These are phyloP conservation scores for Sclerotinia subarctica DNA, from an alignment of 2,329 filamentous ascomycete species.

Conservation along the genomic window DNA sequence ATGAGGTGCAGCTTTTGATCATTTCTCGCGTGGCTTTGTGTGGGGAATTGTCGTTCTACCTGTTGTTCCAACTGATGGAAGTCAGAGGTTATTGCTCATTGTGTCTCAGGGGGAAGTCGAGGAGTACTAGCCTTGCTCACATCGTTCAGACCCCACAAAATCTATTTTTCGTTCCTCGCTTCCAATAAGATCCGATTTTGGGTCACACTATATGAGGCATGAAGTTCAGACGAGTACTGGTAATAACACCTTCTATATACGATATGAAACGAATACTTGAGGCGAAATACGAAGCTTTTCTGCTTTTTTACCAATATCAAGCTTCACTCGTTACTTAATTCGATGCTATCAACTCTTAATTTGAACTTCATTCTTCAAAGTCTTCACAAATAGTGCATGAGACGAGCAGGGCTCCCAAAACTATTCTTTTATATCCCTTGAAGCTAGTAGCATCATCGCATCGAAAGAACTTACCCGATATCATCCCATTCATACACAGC, in stretches of 20 bases:
- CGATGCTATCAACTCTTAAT: not conserved
- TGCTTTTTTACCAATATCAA: not conserved
- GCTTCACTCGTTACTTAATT: not conserved
- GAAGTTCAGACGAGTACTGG: not conserved
- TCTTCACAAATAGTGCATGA: too few relatives aligned
- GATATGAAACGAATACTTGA: not conserved
- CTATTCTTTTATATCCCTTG: slow-evolving; percentile 41
- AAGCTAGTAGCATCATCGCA: slow-evolving; percentile 28
- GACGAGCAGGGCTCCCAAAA: not conserved
- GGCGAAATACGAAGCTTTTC: not conserved
- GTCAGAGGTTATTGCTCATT: not conserved
- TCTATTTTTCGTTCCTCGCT: not conserved
- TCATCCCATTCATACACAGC: too few relatives aligned
- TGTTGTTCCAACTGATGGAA: not conserved
- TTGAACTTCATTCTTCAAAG: not conserved
- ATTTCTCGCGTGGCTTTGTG: not conserved
- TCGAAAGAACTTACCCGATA: too few relatives aligned
- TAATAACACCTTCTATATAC: not conserved
- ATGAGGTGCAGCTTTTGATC: not conserved
- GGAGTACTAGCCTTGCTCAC: not conserved
- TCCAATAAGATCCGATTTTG: not conserved
- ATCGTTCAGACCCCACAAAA: not conserved
- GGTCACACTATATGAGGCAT: not conserved
- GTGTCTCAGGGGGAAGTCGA: not conserved
- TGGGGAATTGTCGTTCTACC: too few relatives aligned